Evolutionary conservation across 1,139 yeast species (phyloP), one percentile per base, ranked within the genome.

Genomic region (Pichia sp.): DNA sequence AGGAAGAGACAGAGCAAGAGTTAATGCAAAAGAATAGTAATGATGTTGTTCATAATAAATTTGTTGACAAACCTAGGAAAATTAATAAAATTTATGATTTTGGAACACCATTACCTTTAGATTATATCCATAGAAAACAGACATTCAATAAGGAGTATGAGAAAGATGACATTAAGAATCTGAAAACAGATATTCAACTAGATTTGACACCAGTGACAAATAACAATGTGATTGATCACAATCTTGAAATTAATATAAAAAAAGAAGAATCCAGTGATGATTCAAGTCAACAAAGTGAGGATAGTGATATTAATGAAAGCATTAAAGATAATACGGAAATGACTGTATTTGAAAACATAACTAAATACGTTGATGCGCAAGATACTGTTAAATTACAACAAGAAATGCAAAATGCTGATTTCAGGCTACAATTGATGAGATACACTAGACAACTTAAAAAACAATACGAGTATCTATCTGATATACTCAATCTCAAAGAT

Each of bases 31-130:
- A n/a, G 29, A 27, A 11, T 3, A 23, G 23, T n/a, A n/a, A 23
- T 13, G 16, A 9, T 7, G 32, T n/a, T 13, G 23, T 16, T 22
- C 8, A 41, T 7, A 22, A 30, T 9, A 35, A 13, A 16, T 8
- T 12, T 22, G 42, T 30, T 8, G 26, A 43, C 5, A 38, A 36
- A 12, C 26, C 38, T 18, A 23, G 11, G 22, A 43, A 22, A 32
- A 13, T 25, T 12, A 23, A 30, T 30, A 39, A 18, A 7, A 39
- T 29, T 16, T 42, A 39, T 23, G 44, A 42, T 39, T 40, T 45
- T n/a, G 51, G 49, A n/a, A 18, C 46, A 8, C 53, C 53, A 7
- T 38, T 50, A 18, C 53, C 53, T 11, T 34, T 46, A 22, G 38
- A 35, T 12, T 35, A 35, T 35, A 13, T 35, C 12, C n/a, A 12